Conservation (phyloP, 805 yeast genomes). For the Wickerhamiella cacticola region DNA sequence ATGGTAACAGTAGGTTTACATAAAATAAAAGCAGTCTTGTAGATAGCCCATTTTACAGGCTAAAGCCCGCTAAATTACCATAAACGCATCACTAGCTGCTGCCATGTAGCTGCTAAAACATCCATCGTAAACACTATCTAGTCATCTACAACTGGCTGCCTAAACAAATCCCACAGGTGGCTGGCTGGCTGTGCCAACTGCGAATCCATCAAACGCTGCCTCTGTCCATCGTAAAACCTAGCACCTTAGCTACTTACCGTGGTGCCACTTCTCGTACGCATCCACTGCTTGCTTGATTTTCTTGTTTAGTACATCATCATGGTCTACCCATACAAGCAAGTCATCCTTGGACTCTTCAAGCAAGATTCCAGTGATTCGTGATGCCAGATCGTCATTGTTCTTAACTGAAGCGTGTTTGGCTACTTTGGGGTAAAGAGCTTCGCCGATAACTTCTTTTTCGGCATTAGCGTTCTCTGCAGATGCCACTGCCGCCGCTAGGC, state of each 20-base stretch:
- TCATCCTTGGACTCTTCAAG: slow-evolving; percentile 80
- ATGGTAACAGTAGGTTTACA: no score
- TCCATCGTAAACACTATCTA: no score
- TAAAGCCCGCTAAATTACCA: no score
- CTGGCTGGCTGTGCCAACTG: no score
- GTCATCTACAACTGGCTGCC: no score
- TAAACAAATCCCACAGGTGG: no score
- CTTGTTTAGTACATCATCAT: slow-evolving; percentile 67
- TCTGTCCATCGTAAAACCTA: no score
- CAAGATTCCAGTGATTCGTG: slow-evolving; percentile 92
- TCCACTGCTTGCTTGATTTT: slow-evolving; percentile 83
- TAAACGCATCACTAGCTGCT: no score
- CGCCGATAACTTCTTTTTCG: slow-evolving; percentile 47
- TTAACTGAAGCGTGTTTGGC: slow-evolving; percentile 65
- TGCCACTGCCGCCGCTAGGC: slow-evolving; percentile 42
- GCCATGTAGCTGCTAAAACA: no score
- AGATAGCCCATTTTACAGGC: no score
- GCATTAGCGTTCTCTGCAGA: slow-evolving; percentile 35
- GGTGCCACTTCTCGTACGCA: slow-evolving; percentile 44
- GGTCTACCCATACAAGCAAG: slow-evolving; percentile 71
- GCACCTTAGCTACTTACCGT: not conserved
- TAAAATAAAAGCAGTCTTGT: no score
- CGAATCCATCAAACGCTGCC: no score
- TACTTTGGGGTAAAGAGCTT: slow-evolving; percentile 79
- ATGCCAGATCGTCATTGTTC: slow-evolving; percentile 73